These are phyloP conservation scores for Cicer chorassanicum DNA, from an alignment of 306 rosid genomes.

Conservation along the genomic window DNA sequence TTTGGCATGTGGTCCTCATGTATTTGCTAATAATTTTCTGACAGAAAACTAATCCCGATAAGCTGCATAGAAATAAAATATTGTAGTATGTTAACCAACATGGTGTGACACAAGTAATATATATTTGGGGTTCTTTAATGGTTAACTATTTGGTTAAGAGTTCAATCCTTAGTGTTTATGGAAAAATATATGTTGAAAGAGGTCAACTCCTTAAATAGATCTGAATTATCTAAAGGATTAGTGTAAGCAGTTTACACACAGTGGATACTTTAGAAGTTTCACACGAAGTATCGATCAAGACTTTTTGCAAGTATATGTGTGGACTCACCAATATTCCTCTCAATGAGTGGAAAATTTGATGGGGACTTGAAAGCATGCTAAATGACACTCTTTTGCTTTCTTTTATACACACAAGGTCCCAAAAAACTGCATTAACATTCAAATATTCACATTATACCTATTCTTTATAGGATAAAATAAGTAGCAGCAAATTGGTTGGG, in stretches of 20 bases:
- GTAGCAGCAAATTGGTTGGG: constrained; percentile 38
- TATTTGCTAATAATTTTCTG: constrained; percentile 43
- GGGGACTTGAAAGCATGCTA: constrained; percentile 36
- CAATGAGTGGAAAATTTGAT: constrained; percentile 14
- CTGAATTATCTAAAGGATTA: too few species aligned
- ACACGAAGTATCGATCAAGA: constrained; percentile 32
- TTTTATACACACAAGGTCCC: constrained; percentile 2
- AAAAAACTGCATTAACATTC: constrained; percentile 20
- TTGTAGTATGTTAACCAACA: background rate
- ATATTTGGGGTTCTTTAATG: too few species aligned
- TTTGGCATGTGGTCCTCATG: constrained; percentile 39
- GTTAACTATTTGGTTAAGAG: too few species aligned
- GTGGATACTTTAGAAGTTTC: constrained; percentile 17
- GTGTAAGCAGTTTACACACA: too few species aligned
- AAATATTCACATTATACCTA: constrained; percentile 23
- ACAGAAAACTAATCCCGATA: constrained; percentile 18
- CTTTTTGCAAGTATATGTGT: constrained; percentile 11
- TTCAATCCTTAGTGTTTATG: too few species aligned
- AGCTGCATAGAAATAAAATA: constrained; percentile 22
- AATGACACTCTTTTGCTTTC: constrained; percentile 16
- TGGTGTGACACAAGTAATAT: too few species aligned
- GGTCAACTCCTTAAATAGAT: too few species aligned
- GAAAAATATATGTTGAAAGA: too few species aligned
- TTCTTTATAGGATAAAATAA: constrained; percentile 24
- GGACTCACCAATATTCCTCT: constrained; percentile 24